Percentiles rank a stretch among this genome's conserved stretches.
Evolutionary conservation across 2,329 filamentous ascomycete genomes (phyloP).

Genomic region (Aspergillus arachidicola): DNA sequence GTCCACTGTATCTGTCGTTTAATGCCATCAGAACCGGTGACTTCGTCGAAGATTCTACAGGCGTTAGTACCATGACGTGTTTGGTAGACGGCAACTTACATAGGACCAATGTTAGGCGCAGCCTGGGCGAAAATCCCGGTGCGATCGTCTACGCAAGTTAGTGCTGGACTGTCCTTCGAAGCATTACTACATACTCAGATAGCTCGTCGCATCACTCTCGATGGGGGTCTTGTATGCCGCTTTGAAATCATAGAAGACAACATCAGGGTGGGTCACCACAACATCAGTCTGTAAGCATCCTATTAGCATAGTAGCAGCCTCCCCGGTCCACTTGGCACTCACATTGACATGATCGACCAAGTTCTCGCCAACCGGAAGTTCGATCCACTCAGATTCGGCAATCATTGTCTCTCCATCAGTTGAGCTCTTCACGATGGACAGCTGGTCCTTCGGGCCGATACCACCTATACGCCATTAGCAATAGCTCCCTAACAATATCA

Average conservation of each 20-base stretch:
- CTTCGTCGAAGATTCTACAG: slow-evolving; percentile 12
- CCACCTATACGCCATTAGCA: slow-evolving; percentile 7
- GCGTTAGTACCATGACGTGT: not conserved
- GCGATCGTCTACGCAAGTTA: slow-evolving; percentile 11
- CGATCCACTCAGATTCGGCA: slow-evolving; percentile 11
- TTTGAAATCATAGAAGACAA: slow-evolving; percentile 14
- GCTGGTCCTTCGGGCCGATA: slow-evolving; percentile 13
- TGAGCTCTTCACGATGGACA: slow-evolving; percentile 13
- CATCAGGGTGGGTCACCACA: slow-evolving; percentile 15
- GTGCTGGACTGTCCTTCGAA: not conserved
- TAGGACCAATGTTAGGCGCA: slow-evolving; percentile 20
- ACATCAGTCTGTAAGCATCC: slow-evolving; percentile 11
- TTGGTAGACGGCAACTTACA: slow-evolving; percentile 4
- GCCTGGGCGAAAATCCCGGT: slow-evolving; percentile 18
- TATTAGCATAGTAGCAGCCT: not conserved
- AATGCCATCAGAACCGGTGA: slow-evolving; percentile 11
- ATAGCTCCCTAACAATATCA: not conserved
- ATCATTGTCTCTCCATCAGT: slow-evolving; percentile 10
- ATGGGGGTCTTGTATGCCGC: slow-evolving; percentile 16
- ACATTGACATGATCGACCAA: slow-evolving; percentile 12
- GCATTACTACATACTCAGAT: slow-evolving; percentile 10
- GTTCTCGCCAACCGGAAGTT: slow-evolving; percentile 12
- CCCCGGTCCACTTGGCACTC: not conserved
- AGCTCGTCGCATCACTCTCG: slow-evolving; percentile 12
- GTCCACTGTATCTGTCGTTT: slow-evolving; percentile 16